Conservation (phyloP, 441 rosid species). For the Arabidopsis lyrata region DNA sequence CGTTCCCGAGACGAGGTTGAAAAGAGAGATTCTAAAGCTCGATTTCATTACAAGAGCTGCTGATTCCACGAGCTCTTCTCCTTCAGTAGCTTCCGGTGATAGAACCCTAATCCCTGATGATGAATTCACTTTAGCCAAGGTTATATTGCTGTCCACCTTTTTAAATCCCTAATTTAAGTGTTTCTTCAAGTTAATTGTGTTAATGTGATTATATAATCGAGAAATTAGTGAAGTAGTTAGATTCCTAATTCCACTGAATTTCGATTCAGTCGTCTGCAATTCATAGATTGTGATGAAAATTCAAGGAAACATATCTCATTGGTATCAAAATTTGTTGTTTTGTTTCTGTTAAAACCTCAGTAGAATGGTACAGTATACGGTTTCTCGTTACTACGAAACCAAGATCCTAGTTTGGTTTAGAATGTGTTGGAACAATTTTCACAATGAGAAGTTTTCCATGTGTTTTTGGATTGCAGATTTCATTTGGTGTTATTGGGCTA, state of each 20-base stretch:
- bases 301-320: background rate
- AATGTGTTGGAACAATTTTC: conserved; percentile 7
- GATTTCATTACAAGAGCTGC: conserved; percentile 61
- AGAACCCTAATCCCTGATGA: conserved; percentile 70
- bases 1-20: conserved; percentile 33
- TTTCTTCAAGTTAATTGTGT: background rate
- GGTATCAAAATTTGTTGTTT: background rate
- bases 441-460: background rate
- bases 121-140: conserved; percentile 89
- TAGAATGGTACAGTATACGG: background rate
- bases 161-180: conserved; percentile 8
- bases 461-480: conserved; percentile 61
- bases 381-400: background rate
- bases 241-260: too few relatives aligned
- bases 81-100: conserved; percentile 48
- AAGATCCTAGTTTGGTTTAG: background rate
- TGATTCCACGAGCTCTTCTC: conserved; percentile 75
- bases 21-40: conserved; percentile 42
- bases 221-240: too few relatives aligned
- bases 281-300: background rate
- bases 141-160: conserved; percentile 20
- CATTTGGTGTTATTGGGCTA: conserved; percentile 90
- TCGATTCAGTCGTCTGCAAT: background rate
- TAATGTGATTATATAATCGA: too few relatives aligned
- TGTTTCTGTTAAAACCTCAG: background rate